phyloP scores from a whole-genome alignment of 768 basidiomycete species.

The Cubamyces lactineus region DNA sequence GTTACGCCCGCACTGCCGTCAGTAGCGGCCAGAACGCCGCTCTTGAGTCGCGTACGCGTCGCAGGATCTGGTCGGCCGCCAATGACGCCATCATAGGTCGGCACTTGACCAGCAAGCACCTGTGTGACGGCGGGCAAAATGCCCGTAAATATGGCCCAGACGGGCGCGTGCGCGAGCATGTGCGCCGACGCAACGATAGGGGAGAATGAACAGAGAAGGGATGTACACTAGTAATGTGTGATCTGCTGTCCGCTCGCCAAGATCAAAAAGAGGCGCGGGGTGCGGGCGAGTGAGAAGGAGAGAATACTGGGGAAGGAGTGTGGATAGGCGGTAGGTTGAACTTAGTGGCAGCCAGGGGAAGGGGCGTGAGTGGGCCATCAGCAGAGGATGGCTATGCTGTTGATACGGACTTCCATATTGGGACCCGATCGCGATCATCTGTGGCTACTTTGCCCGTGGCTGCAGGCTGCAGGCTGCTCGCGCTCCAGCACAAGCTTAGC shows the following conservation, averaged over 20 bases:
- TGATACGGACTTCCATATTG: slow-evolving; percentile 1
- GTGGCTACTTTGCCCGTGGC: neutral
- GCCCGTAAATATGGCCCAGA: slow-evolving; percentile 15
- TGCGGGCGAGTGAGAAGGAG: neutral
- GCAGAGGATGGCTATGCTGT: slow-evolving; percentile 15
- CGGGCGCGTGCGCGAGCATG: slow-evolving; percentile 25
- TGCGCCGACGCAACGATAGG: neutral
- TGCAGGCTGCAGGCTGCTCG: too few relatives aligned
- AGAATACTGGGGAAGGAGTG: neutral
- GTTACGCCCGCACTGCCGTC: slow-evolving; percentile 3
- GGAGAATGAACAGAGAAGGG: neutral
- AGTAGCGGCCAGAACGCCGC: slow-evolving; percentile 16
- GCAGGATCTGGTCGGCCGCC: slow-evolving; percentile 45
- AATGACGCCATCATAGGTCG: slow-evolving; percentile 51
- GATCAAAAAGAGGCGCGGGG: too few relatives aligned
- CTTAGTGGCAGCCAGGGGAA: neutral
- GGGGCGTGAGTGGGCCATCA: slow-evolving; percentile 8
- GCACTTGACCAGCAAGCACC: slow-evolving; percentile 46
- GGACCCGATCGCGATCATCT: slow-evolving; percentile 7
- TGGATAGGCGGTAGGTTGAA: slow-evolving; percentile 6
- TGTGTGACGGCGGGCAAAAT: slow-evolving; percentile 23
- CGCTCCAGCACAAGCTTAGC: neutral
- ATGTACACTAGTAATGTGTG: neutral
- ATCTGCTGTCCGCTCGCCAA: too few relatives aligned
- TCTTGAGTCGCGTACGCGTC: slow-evolving; percentile 9